phyloP scores from a whole-genome alignment of 2,329 filamentous ascomycete species.

The Fusarium proliferatum region DNA sequence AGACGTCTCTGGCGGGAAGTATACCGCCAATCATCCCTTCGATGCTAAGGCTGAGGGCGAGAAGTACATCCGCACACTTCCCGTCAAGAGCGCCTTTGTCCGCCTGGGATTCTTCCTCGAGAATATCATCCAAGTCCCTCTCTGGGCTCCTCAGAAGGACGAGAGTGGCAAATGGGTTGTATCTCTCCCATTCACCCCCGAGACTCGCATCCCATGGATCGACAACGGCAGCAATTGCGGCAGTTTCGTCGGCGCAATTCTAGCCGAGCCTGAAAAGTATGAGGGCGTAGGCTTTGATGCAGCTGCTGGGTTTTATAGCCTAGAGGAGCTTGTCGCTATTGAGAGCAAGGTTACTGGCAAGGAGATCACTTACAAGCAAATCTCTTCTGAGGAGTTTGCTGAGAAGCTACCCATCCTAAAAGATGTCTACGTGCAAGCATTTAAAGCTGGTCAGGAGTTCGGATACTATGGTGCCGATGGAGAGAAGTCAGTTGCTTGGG shows the following conservation, averaged over 20 bases:
- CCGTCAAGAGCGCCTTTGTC: slow-evolving; percentile 57
- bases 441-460: slow-evolving; percentile 31
- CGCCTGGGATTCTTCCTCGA: slow-evolving; percentile 57
- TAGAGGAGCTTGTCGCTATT: slow-evolving; percentile 52
- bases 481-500: slow-evolving; percentile 37
- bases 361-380: slow-evolving; percentile 40
- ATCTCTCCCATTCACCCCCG: slow-evolving; percentile 30
- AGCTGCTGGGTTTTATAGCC: slow-evolving; percentile 52
- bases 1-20: slow-evolving; percentile 51
- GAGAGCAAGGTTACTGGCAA: slow-evolving; percentile 56
- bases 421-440: slow-evolving; percentile 20
- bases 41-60: slow-evolving; percentile 65
- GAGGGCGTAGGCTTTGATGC: slow-evolving; percentile 58
- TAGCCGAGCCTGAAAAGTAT: slow-evolving; percentile 56
- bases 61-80: slow-evolving; percentile 60
- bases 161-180: slow-evolving; percentile 47
- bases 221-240: slow-evolving; percentile 58
- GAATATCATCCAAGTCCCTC: slow-evolving; percentile 47
- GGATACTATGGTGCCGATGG: slow-evolving; percentile 38
- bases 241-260: slow-evolving; percentile 54
- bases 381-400: slow-evolving; percentile 33
- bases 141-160: slow-evolving; percentile 46
- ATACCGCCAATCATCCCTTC: slow-evolving; percentile 54
- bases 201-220: slow-evolving; percentile 55
- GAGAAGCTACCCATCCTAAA: slow-evolving; percentile 14